Evolutionary conservation across 1,284 basidiomycete species (phyloP), one percentile per base, ranked within the genome.

Genomic region (Agaricales sp.): DNA sequence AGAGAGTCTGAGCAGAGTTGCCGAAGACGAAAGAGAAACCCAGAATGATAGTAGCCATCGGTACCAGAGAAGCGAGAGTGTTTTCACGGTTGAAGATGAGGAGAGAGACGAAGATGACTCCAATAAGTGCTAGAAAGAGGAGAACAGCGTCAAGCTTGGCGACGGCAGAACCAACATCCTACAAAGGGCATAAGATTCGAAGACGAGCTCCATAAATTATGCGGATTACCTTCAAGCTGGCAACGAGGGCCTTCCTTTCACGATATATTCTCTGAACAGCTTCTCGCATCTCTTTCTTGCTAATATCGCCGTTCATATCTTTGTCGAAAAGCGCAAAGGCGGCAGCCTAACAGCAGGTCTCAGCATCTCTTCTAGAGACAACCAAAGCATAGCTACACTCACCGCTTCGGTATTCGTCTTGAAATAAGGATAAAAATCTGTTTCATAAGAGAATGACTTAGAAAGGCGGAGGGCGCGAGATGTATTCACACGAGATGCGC

Each of bases 1-100:
- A 92, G 4, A 92, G 66, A 2, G 80, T 84, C 58, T 87, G 83
- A 4, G 88, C 88, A 4, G 87, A 86, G 62, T 90, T 81, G 2
- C 87, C 87, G 56, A 90, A 92, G 53, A 87, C 75, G 66, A 88
- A 88, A 8, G 83, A 87, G 60, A 87, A 88, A 4, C 83, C 83
- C 45, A 87, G 75, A 51, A 90, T 78, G 55, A 90, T 79, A 0
- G 87, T 88, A 3, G 86, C 86, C 30, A 92, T 70, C 16, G 88
- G 88, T 11, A 90, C 86, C 21, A 92, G 74, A 2, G 87, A 89
- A n/a, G 78, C 69, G 21, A 91, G 58, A 0, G 87, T 87, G 53
- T 86, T 71, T 46, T 64, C 67, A 16, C 73, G 74, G 59, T 87
- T 84, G 70, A 92, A 89, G 59, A 92, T 86, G 52, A 92, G 74